Evolutionary conservation across 78 protist species (phyloP).

Genomic region (Dictyostelium discoideum): dicty_2.7 NC_007090.3:1132001-1132500

Average conservation of each 20-base stretch:
- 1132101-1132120: not conserved
- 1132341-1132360: slow-evolving; percentile 18
- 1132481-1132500: too few relatives aligned
- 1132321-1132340: slow-evolving; percentile 47
- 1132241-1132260: too few relatives aligned
- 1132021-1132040: too few relatives aligned
- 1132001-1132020: not conserved
- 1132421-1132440: not conserved
- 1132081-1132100: too few relatives aligned
- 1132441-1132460: not conserved
- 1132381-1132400: slow-evolving; percentile 48
- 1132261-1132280: too few relatives aligned
- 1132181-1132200: not conserved
- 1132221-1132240: too few relatives aligned
- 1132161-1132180: not conserved
- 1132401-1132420: not conserved
- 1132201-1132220: too few relatives aligned
- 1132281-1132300: slow-evolving; percentile 31
- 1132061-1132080: not conserved
- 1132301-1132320: slow-evolving; percentile 45
- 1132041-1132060: too few relatives aligned
- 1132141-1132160: too few relatives aligned
- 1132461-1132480: not conserved
- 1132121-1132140: too few relatives aligned
- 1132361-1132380: slow-evolving; percentile 9